Base-by-base conservation (phyloP, 805 yeast species). In the Blastobotrys attinorum region DNA sequence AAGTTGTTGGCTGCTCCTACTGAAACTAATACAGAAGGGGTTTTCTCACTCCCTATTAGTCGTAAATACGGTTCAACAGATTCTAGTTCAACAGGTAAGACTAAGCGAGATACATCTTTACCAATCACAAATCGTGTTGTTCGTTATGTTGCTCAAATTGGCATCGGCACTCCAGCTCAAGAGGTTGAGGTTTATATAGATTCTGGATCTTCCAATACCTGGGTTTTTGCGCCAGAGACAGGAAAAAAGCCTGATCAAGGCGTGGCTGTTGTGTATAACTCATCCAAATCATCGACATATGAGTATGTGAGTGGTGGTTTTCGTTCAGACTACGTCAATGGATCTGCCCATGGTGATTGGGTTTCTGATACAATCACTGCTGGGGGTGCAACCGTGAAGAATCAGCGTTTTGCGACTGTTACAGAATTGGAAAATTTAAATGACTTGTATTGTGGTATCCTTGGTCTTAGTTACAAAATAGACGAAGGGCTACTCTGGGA, bases 151-250 rank as follows among this genome's bases (percentile, higher is more conserved):
- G 36, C 44, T 16, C 27, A 34, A 1, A 8, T 60, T 20, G 42
- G 56, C 13, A 43, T 82, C 13, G 89, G 90, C 3, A 73, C 85
- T 0, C 72, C 79, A 2, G 55, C 67, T 1, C 81, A 80, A 53
- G 57, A 64, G 8, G 65, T 81, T 4, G 65, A 64, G 2, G 76
- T 79, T 3, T 57, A 77, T 33, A 55, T 81, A n/a, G 87, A 81
- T 55, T 81, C 87, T 2, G 88, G 87, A 1, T 79, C 86, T 0
- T 70, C 81, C 0, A 86, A 80, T 56, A 57, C 79, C 37, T 79
- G 83, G 83, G 73, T 80, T 5, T 64, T 61, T 50, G 50, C 46
- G 31, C 8, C 54, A 3, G 42, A 38, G 4, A 34, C 40, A 10
- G 38, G 31, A 13, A 43, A 42, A 2, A 31, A 31, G 21, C n/a